phyloP scores from a whole-genome alignment of 495 filamentous ascomycete species.

The Terfezia claveryi region DNA sequence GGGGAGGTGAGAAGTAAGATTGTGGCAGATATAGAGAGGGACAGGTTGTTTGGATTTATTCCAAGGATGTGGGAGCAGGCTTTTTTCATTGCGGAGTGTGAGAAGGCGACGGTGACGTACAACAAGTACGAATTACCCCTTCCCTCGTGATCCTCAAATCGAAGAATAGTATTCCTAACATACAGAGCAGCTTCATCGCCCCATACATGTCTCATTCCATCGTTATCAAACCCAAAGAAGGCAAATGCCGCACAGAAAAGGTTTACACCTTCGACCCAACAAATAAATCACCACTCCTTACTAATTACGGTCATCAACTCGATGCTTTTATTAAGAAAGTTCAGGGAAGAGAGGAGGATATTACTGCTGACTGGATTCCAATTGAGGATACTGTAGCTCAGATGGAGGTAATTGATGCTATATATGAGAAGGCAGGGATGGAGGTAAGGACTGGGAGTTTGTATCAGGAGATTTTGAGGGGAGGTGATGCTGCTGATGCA shows the following conservation, averaged over 20 bases:
- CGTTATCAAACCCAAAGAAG: conserved; percentile 18
- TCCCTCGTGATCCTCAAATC: not conserved
- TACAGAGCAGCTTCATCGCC: conserved; percentile 12
- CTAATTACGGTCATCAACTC: conserved; percentile 21
- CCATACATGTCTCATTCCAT: conserved; percentile 25
- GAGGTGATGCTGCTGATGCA: too few relatives aligned
- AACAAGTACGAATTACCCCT: conserved; percentile 9
- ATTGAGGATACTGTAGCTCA: conserved; percentile 16
- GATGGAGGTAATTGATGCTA: conserved; percentile 19
- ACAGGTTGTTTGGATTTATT: conserved; percentile 9
- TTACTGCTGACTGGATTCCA: conserved; percentile 11
- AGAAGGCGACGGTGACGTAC: conserved; percentile 22
- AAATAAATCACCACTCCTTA: conserved; percentile 1
- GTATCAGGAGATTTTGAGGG: not conserved
- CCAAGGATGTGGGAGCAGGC: conserved; percentile 21
- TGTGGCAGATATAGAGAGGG: conserved; percentile 18
- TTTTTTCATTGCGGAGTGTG: conserved; percentile 19
- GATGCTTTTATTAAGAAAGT: conserved; percentile 20
- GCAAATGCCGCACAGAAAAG: conserved; percentile 10
- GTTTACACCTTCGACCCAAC: conserved; percentile 1
- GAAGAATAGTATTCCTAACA: not conserved
- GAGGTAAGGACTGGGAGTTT: not conserved
- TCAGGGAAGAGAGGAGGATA: conserved; percentile 10
- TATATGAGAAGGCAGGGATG: conserved; percentile 19
- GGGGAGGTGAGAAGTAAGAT: conserved; percentile 12